A percentile compares a stretch with the other conserved stretches of the same genome.
phyloP scores from a whole-genome alignment of 208 protist genomes.

The Histomonas meleagridis region DNA sequence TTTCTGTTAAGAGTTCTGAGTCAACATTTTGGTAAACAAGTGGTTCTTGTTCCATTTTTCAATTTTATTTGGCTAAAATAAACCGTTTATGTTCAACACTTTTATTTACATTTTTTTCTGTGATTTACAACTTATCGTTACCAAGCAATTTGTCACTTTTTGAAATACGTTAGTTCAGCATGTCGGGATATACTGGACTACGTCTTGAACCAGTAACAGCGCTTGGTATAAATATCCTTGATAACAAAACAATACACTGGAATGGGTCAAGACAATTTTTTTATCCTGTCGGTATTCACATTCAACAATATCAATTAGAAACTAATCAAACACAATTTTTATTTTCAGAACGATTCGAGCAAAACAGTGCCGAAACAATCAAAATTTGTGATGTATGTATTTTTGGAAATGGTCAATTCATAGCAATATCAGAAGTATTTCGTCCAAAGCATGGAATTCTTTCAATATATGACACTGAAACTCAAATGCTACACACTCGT shows the following conservation, averaged over 20 bases:
- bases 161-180: too few relatives aligned
- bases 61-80: too few relatives aligned
- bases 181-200: conserved; percentile 11
- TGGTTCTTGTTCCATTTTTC: neutral
- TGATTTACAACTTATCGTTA: too few relatives aligned
- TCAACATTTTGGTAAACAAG: neutral
- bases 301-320: neutral
- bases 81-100: too few relatives aligned
- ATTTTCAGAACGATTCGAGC: neutral
- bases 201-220: conserved; percentile 6
- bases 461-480: conserved; percentile 21
- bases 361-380: neutral
- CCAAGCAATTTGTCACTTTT: too few relatives aligned
- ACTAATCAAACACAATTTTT: neutral
- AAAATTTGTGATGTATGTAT: conserved; percentile 9
- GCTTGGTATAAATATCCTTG: neutral
- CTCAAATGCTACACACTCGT: neutral
- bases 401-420: neutral
- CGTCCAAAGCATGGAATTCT: conserved; percentile 29
- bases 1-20: neutral
- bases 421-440: conserved; percentile 33
- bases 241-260: neutral
- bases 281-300: conserved; percentile 23
- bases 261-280: conserved; percentile 27
- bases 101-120: too few relatives aligned